Evolutionary conservation across 192 early-diverging fungal genomes (phyloP).

Genomic region (Coemansia sp.): DNA sequence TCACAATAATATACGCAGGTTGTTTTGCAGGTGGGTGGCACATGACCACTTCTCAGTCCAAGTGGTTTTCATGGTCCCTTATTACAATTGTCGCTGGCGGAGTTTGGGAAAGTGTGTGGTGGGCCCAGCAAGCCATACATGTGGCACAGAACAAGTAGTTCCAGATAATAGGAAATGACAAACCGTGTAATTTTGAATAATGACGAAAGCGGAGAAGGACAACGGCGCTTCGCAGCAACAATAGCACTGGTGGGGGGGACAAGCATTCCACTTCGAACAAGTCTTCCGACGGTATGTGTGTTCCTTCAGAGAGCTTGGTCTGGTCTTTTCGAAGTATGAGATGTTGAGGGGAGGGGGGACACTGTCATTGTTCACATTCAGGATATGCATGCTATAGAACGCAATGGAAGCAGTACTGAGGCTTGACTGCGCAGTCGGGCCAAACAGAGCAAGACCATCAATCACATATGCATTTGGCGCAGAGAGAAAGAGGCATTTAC

Average conservation of each 20-base stretch:
- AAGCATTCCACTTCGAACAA: not conserved
- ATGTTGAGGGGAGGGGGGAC: not conserved
- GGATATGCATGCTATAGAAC: not conserved
- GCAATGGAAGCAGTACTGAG: not conserved
- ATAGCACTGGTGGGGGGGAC: no score
- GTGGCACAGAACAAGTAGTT: not conserved
- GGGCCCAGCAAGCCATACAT: not conserved
- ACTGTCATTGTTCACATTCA: not conserved
- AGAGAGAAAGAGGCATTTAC: no score
- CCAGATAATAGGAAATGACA: not conserved
- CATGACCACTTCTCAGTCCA: conserved; percentile 1
- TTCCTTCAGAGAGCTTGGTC: not conserved
- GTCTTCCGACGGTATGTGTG: no score
- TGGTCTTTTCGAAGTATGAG: not conserved
- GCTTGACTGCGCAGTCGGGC: not conserved
- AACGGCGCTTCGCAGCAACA: not conserved
- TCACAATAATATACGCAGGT: no score
- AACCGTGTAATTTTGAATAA: not conserved
- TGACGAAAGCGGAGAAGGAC: not conserved
- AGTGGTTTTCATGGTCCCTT: no score
- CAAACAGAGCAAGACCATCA: not conserved
- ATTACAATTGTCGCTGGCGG: no score
- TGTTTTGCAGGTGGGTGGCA: no score
- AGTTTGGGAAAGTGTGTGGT: not conserved
- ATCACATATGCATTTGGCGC: not conserved